These are phyloP conservation scores for Cenchrus fungigraminus DNA, from an alignment of 176 grass and related monocot species.

Conservation along the genomic window DNA sequence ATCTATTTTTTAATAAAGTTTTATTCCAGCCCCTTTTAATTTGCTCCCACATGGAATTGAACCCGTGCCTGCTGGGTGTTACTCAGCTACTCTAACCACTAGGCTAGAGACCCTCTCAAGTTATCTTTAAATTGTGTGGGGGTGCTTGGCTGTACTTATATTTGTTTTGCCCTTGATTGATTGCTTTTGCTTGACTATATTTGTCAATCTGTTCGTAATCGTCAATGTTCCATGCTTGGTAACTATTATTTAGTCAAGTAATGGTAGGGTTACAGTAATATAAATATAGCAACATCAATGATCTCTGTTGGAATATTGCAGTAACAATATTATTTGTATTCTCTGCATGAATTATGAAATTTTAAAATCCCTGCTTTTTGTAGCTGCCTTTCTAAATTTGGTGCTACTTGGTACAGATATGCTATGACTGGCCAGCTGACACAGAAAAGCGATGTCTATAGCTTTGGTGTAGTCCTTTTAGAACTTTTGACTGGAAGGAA, in stretches of 20 bases:
- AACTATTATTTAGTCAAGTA: constrained; percentile 10
- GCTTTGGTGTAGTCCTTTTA: constrained; percentile 64
- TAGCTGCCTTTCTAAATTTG: constrained; percentile 7
- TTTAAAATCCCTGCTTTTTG: constrained; percentile 8
- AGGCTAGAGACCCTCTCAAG: no score
- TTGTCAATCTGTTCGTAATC: constrained; percentile 3
- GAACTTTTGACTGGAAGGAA: constrained; percentile 73
- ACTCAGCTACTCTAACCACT: no score
- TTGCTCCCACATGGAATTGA: no score
- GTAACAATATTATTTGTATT: not conserved
- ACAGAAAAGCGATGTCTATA: constrained; percentile 66
- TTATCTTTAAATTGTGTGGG: no score
- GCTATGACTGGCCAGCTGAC: constrained; percentile 70
- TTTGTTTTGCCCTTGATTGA: not conserved
- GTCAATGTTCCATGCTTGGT: not conserved
- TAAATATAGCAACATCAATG: not conserved
- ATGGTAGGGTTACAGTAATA: not conserved
- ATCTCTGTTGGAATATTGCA: constrained; percentile 14
- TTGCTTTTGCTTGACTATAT: constrained; percentile 25
- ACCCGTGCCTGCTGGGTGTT: no score
- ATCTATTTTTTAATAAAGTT: no score
- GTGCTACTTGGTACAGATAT: constrained; percentile 42
- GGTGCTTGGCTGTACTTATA: no score
- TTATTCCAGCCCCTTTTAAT: no score
- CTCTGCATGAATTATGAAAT: not conserved